These are phyloP conservation scores for Sporisorium graminicola DNA, from an alignment of 1,284 basidiomycete species.

Conservation along the genomic window DNA sequence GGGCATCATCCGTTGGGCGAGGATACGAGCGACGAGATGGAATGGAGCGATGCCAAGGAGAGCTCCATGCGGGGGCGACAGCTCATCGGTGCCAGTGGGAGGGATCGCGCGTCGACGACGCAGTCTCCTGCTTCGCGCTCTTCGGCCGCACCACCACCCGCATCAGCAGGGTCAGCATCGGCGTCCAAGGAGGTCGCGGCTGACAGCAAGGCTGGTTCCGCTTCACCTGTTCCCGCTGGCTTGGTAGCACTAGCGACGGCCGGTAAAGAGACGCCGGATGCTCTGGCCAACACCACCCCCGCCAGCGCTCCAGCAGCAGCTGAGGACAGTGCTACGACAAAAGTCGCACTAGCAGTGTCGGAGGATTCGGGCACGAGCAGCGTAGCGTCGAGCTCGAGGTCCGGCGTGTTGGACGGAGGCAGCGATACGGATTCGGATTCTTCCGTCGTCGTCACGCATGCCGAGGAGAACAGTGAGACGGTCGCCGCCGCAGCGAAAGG, in stretches of 20 bases:
- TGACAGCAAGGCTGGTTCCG: constrained; percentile 15
- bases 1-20: constrained; percentile 48
- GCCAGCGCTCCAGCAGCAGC: background rate
- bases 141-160: background rate
- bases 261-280: constrained; percentile 6
- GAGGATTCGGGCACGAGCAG: constrained; percentile 37
- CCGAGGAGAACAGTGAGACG: background rate
- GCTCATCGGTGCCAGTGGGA: constrained; percentile 12
- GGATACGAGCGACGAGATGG: constrained; percentile 58
- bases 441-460: constrained; percentile 8
- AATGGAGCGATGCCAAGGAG: constrained; percentile 56
- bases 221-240: background rate
- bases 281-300: background rate
- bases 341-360: background rate
- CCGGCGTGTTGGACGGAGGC: constrained; percentile 23
- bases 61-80: constrained; percentile 25
- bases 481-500: background rate
- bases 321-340: background rate
- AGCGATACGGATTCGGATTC: constrained; percentile 38
- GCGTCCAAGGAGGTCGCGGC: background rate
- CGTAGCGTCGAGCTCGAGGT: constrained; percentile 32
- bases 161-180: background rate
- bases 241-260: background rate
- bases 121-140: constrained; percentile 14
- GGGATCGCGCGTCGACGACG: constrained; percentile 19